Evolutionary conservation across 2,329 filamentous ascomycete genomes (phyloP).

Genomic region (Thyridium curvatum): DNA sequence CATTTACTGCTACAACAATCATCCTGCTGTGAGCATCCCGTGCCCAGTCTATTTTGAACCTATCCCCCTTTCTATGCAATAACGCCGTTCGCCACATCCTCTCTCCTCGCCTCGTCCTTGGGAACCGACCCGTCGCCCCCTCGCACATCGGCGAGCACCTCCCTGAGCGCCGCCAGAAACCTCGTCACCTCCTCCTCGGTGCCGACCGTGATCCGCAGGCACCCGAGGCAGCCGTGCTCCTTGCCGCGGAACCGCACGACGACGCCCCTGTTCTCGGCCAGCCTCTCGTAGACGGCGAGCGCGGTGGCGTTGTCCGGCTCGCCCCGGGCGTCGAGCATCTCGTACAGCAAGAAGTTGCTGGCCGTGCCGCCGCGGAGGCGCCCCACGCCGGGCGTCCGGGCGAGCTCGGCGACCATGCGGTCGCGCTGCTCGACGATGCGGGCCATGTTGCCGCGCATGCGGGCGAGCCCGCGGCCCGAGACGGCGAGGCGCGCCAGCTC

Average conservation of each 20-base stretch:
- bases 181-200: slow-evolving; percentile 80
- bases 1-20: too few relatives aligned
- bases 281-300: slow-evolving; percentile 70
- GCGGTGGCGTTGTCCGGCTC: slow-evolving; percentile 75
- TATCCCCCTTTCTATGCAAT: slow-evolving; percentile 20
- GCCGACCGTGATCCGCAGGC: slow-evolving; percentile 85
- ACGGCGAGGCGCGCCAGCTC: slow-evolving; percentile 73
- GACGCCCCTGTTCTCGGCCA: slow-evolving; percentile 83
- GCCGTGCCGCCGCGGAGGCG: slow-evolving; percentile 71
- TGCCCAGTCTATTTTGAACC: neutral
- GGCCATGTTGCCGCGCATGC: slow-evolving; percentile 67
- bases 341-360: slow-evolving; percentile 86
- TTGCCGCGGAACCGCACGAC: slow-evolving; percentile 92
- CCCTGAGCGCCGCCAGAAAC: slow-evolving; percentile 64
- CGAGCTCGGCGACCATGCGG: slow-evolving; percentile 67
- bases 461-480: slow-evolving; percentile 55
- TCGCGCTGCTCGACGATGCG: slow-evolving; percentile 70
- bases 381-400: slow-evolving; percentile 71
- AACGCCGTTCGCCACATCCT: slow-evolving; percentile 26
- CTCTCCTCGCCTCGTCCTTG: slow-evolving; percentile 26
- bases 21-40: too few relatives aligned
- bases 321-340: slow-evolving; percentile 70
- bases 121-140: slow-evolving; percentile 13
- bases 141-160: slow-evolving; percentile 39
- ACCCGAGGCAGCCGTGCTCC: slow-evolving; percentile 84